phyloP scores from a whole-genome alignment of 805 yeast genomes.

The Torulaspora microellipsoides region DNA sequence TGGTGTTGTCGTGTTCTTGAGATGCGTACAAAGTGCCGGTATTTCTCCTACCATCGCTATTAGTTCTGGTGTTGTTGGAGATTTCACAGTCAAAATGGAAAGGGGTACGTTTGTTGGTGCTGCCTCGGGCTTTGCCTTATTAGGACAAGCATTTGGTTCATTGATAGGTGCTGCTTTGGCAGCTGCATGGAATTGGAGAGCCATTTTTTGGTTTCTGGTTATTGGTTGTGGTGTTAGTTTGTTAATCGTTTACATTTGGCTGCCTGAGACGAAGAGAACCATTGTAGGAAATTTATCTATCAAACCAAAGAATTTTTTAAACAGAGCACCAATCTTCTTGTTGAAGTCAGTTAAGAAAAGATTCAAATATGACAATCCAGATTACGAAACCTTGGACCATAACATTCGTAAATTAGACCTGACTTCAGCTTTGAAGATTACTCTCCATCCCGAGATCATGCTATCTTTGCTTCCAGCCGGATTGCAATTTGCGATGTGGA shows the following conservation, averaged over 20 bases:
- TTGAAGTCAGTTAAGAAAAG: conserved; percentile 17
- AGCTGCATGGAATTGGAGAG: conserved; percentile 60
- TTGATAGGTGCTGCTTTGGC: conserved; percentile 46
- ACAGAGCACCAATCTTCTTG: conserved; percentile 43
- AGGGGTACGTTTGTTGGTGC: conserved; percentile 70
- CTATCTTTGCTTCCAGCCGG: conserved; percentile 55
- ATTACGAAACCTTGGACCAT: conserved; percentile 25
- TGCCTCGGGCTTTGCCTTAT: conserved; percentile 55
- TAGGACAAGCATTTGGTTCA: conserved; percentile 78
- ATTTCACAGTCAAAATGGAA: conserved; percentile 55
- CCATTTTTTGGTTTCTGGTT: conserved; percentile 69
- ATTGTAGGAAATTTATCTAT: conserved; percentile 71
- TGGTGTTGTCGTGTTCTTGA: conserved; percentile 55
- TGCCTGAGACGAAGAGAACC: conserved; percentile 73
- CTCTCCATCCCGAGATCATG: conserved; percentile 42
- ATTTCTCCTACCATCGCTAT: conserved; percentile 71
- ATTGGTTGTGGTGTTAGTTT: conserved; percentile 53
- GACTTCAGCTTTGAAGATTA: conserved; percentile 42
- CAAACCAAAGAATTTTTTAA: conserved; percentile 41
- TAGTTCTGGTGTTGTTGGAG: conserved; percentile 66
- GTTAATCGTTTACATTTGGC: conserved; percentile 31
- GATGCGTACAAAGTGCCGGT: conserved; percentile 70
- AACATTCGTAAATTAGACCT: conserved; percentile 28
- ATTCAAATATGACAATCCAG: conserved; percentile 32
- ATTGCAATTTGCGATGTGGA: conserved; percentile 65